A percentile compares a stretch with the other conserved stretches of the same genome.
phyloP scores from a whole-genome alignment of 1,284 basidiomycete species.

The Puccinia hordei region DNA sequence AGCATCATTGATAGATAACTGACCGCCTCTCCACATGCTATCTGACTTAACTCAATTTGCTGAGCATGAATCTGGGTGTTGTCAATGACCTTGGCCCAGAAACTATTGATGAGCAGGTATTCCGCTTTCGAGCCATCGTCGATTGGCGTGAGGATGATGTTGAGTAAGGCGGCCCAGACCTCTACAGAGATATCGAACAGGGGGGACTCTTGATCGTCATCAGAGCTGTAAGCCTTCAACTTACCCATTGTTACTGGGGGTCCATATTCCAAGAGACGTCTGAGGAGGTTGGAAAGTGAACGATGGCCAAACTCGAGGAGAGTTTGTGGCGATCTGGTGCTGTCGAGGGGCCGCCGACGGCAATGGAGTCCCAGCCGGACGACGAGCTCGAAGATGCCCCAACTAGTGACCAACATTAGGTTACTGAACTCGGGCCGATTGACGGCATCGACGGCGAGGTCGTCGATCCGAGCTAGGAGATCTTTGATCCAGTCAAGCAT shows the following conservation, averaged over 20 bases:
- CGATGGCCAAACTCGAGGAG: slow-evolving; percentile 28
- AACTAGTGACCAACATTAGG: slow-evolving; percentile 29
- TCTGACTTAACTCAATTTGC: slow-evolving; percentile 11
- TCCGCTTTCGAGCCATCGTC: not conserved
- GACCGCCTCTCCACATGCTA: slow-evolving; percentile 28
- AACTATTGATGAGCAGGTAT: not conserved
- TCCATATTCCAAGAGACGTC: slow-evolving; percentile 42
- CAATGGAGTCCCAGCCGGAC: slow-evolving; percentile 2
- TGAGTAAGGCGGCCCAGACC: slow-evolving; percentile 36
- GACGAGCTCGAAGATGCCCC: slow-evolving; percentile 41
- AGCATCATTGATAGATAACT: slow-evolving; percentile 40
- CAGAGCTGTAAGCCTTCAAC: slow-evolving; percentile 5
- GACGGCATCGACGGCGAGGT: slow-evolving; percentile 35
- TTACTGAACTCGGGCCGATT: slow-evolving; percentile 48
- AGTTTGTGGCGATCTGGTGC: not conserved
- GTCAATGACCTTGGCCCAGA: slow-evolving; percentile 35
- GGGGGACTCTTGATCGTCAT: not conserved
- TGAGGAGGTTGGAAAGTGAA: slow-evolving; percentile 11
- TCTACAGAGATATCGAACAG: slow-evolving; percentile 34
- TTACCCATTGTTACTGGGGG: slow-evolving; percentile 29
- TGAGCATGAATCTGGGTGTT: slow-evolving; percentile 8
- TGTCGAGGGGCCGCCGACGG: not conserved
- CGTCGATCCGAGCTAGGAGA: slow-evolving; percentile 33
- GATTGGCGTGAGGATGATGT: slow-evolving; percentile 22
- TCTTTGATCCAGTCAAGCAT: slow-evolving; percentile 23